Percentiles rank a stretch among this genome's conserved stretches.
These are phyloP conservation scores for Gnetum montanum DNA, from an alignment of 75 land plant genomes.

Conservation along the genomic window DNA sequence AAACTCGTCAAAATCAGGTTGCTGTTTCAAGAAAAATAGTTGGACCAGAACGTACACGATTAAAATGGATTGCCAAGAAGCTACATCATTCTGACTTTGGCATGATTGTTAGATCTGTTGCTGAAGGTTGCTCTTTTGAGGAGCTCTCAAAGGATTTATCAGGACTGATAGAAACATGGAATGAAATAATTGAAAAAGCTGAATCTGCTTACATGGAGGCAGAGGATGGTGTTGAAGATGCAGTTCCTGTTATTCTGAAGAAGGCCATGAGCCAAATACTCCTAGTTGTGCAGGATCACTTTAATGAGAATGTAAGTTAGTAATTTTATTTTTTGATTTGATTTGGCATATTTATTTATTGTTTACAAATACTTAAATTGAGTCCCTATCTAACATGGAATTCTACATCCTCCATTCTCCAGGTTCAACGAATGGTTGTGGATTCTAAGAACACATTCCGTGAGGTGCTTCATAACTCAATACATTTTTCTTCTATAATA, in stretches of 20 bases:
- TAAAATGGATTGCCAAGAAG: conserved; percentile 65
- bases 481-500: no score
- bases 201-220: conserved; percentile 75
- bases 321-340: neutral
- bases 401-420: conserved; percentile 2
- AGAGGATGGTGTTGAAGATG: conserved; percentile 71
- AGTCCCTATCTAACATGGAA: neutral
- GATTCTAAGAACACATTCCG: conserved; percentile 89
- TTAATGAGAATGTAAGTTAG: conserved; percentile 64
- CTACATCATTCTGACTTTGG: conserved; percentile 80
- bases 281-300: conserved; percentile 82
- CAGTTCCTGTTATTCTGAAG: conserved; percentile 80
- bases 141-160: conserved; percentile 84
- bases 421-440: conserved; percentile 80
- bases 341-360: neutral
- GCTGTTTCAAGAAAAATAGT: conserved; percentile 77
- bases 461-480: no score
- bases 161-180: conserved; percentile 86
- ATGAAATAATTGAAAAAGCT: conserved; percentile 68
- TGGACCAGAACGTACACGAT: conserved; percentile 77
- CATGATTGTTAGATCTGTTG: conserved; percentile 87
- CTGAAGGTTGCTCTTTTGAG: conserved; percentile 74
- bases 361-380: no score
- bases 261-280: conserved; percentile 96
- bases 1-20: conserved; percentile 41